Conservation (phyloP, 352 stramenopile species). For the Phytophthora ramorum region DNA sequence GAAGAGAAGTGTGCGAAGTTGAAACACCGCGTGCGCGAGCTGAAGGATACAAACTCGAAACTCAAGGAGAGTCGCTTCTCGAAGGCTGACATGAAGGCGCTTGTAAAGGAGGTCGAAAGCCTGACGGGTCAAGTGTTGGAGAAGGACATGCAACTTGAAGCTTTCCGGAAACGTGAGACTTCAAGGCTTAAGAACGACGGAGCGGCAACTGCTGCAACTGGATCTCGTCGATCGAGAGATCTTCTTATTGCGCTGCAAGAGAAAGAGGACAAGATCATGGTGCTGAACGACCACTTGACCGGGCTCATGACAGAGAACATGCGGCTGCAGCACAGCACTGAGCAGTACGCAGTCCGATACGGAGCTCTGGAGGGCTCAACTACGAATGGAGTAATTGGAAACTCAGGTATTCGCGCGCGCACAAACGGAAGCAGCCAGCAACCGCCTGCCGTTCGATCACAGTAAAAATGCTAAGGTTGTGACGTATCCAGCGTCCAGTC, state of each 20-base stretch:
- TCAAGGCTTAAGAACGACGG: slow-evolving; percentile 18
- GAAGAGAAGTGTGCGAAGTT: slow-evolving; percentile 56
- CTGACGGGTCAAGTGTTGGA: slow-evolving; percentile 55
- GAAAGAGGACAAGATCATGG: slow-evolving; percentile 84
- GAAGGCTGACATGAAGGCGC: slow-evolving; percentile 52
- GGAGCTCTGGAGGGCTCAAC: slow-evolving; percentile 32
- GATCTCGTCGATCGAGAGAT: slow-evolving; percentile 58
- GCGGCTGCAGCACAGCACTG: slow-evolving; percentile 75
- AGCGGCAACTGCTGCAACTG: slow-evolving; percentile 13
- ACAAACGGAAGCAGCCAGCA: slow-evolving; percentile 22
- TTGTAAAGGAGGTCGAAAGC: slow-evolving; percentile 59
- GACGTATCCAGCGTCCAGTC: neutral
- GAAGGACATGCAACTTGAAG: slow-evolving; percentile 59
- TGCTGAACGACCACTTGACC: slow-evolving; percentile 88
- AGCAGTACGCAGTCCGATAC: slow-evolving; percentile 58
- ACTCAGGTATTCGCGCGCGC: slow-evolving; percentile 34
- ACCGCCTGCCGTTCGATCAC: slow-evolving; percentile 28
- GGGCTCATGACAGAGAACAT: slow-evolving; percentile 84
- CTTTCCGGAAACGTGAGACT: slow-evolving; percentile 36
- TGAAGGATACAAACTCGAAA: slow-evolving; percentile 57
- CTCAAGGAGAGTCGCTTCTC: slow-evolving; percentile 56
- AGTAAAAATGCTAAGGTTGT: slow-evolving; percentile 18
- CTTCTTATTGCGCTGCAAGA: slow-evolving; percentile 55
- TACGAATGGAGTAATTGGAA: slow-evolving; percentile 31
- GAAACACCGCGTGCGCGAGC: slow-evolving; percentile 51